These are phyloP conservation scores for Saccharomyces cerevisiae DNA, from an alignment of 805 yeast genomes.

Conservation along the genomic window DNA sequence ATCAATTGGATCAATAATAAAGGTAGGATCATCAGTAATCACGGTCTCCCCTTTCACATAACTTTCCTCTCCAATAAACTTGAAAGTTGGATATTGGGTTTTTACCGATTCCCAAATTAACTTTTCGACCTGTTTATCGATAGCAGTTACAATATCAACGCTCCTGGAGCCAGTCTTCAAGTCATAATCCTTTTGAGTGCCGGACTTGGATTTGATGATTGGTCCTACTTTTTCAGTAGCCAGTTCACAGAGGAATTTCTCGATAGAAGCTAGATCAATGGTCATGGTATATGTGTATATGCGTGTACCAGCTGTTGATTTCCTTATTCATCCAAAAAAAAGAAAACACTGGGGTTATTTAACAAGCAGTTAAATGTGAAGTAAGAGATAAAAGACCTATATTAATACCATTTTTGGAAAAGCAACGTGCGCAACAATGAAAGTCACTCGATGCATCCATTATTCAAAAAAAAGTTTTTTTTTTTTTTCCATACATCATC, in stretches of 20 bases:
- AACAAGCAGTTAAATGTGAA: not conserved
- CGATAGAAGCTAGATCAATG: slow-evolving; percentile 21
- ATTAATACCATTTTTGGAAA: not conserved
- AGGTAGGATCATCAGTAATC: slow-evolving; percentile 46
- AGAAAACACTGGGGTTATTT: too few species aligned
- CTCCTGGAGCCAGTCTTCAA: slow-evolving; percentile 30
- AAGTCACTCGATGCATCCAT: not conserved
- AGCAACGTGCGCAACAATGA: not conserved
- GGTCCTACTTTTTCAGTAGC: slow-evolving; percentile 35
- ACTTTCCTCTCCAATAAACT: slow-evolving; percentile 56
- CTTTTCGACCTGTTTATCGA: slow-evolving; percentile 50
- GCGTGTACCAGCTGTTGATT: not conserved
- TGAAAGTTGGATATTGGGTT: slow-evolving; percentile 38
- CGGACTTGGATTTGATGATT: slow-evolving; percentile 42
- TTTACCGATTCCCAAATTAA: slow-evolving; percentile 29
- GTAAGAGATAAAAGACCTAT: not conserved
- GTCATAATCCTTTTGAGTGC: slow-evolving; percentile 31
- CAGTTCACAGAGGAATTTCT: slow-evolving; percentile 19
- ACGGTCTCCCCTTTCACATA: slow-evolving; percentile 40
- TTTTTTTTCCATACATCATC: not conserved
- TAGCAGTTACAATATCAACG: slow-evolving; percentile 58
- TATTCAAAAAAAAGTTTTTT: not conserved
- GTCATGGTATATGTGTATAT: slow-evolving; percentile 6
- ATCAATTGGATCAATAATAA: slow-evolving; percentile 54
- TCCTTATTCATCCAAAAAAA: not conserved